Percentiles rank a stretch among this genome's conserved stretches.
These are phyloP conservation scores for Lyophyllum semitale DNA, from an alignment of 768 basidiomycete genomes.

Conservation along the genomic window DNA sequence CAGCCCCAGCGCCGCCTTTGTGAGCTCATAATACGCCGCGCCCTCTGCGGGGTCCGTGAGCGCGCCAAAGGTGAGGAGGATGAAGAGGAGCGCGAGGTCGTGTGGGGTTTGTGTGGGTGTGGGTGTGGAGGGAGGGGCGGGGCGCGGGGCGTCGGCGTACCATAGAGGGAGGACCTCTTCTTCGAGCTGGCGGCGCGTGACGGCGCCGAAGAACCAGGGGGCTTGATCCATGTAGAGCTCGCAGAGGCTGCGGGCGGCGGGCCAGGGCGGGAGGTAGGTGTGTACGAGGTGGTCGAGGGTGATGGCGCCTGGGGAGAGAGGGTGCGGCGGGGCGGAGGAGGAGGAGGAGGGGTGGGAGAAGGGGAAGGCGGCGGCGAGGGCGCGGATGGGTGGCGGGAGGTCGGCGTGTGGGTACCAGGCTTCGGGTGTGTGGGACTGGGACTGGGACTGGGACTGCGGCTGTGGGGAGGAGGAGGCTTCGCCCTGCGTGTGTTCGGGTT, in stretches of 20 bases:
- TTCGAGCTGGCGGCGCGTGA: slow-evolving; percentile 61
- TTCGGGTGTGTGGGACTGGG: neutral
- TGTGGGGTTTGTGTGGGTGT: slow-evolving; percentile 35
- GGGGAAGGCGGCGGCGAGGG: slow-evolving; percentile 46
- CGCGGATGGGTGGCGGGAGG: slow-evolving; percentile 24
- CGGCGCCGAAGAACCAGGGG: slow-evolving; percentile 79
- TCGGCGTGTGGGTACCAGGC: slow-evolving; percentile 3
- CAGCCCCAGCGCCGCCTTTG: slow-evolving; percentile 64
- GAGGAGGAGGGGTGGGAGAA: slow-evolving; percentile 33
- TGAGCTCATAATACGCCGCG: slow-evolving; percentile 57
- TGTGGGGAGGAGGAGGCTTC: slow-evolving; percentile 26
- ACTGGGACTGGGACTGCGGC: neutral
- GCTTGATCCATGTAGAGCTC: slow-evolving; percentile 78
- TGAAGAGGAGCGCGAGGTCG: slow-evolving; percentile 63
- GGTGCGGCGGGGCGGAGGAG: slow-evolving; percentile 10
- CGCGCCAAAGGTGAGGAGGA: slow-evolving; percentile 64
- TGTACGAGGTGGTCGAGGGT: slow-evolving; percentile 48
- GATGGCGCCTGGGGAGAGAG: slow-evolving; percentile 17
- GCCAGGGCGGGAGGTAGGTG: slow-evolving; percentile 58
- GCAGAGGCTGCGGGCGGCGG: slow-evolving; percentile 57
- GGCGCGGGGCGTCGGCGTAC: slow-evolving; percentile 53
- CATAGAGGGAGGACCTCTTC: slow-evolving; percentile 68
- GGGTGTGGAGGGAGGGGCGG: slow-evolving; percentile 6
- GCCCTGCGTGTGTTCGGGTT: slow-evolving; percentile 28
- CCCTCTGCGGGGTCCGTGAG: slow-evolving; percentile 54